phyloP scores from a whole-genome alignment of 225 moss, liverwort and hornwort genomes.

The Physcomitrellopsis africana region DNA sequence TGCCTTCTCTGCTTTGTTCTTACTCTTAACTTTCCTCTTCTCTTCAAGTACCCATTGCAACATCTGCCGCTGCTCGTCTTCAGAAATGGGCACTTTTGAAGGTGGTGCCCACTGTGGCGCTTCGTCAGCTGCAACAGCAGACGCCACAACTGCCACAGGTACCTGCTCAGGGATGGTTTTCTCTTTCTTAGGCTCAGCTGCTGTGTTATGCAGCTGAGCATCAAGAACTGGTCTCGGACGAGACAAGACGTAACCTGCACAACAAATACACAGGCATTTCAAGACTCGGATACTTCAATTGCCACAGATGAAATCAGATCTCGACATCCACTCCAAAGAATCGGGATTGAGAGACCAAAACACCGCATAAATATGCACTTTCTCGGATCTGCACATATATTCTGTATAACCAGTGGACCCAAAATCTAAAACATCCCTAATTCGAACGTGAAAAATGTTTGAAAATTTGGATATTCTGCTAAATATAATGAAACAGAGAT shows the following conservation, averaged over 20 bases:
- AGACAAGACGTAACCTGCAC: conserved; percentile 56
- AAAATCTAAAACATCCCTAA: conserved; percentile 10
- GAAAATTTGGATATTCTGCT: not conserved
- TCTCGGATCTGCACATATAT: not conserved
- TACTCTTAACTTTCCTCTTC: conserved; percentile 53
- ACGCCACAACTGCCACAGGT: conserved; percentile 29
- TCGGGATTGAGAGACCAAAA: not conserved
- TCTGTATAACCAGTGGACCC: not conserved
- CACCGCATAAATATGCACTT: not conserved
- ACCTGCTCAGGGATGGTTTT: not conserved
- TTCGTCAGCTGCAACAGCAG: conserved; percentile 25
- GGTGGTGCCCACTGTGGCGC: conserved; percentile 33
- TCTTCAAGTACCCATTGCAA: conserved; percentile 63
- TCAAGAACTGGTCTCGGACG: conserved; percentile 40
- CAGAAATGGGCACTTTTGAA: conserved; percentile 33
- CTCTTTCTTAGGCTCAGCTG: conserved; percentile 21
- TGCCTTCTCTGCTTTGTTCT: conserved; percentile 46
- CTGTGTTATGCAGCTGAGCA: conserved; percentile 28
- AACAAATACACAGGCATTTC: not conserved
- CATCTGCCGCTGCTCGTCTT: conserved; percentile 57
- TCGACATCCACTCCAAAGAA: not conserved
- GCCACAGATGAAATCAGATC: no score
- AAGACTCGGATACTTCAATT: not conserved
- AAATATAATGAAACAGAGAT: not conserved
- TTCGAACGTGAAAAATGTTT: not conserved